Evolutionary conservation across 1,139 yeast genomes (phyloP), one percentile per base, ranked within the genome.

Genomic region (Candida labiduridarum): DNA sequence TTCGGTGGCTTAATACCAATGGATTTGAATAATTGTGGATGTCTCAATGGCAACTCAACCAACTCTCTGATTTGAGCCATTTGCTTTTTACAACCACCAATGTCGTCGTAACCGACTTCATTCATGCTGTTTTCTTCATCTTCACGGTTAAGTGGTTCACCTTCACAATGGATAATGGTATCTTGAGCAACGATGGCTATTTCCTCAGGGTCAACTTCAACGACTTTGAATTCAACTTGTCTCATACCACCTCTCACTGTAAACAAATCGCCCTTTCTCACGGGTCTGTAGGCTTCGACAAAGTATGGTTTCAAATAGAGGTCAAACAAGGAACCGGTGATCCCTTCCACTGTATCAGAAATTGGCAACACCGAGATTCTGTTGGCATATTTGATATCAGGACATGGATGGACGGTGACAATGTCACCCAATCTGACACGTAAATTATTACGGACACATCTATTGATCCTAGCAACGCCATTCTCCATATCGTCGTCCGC

Each of bases 231-330:
- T 72, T 94, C 99, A 44, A 94, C 99, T 70, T 92, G 98, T 73
- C 99, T 85, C 99, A 94, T 76, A 69, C 98, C 97, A 64, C 99
- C 99, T 68, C 99, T 84, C 33, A 91, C 98, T 41, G 95, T 85
- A 74, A 94, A 94, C 62, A 89, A 87, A 67, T 94, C 99, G 58
- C 98, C 98, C 69, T 92, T 94, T 72, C 98, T 86, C 46, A 95
- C 97, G 1, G 99, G 99, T 72, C 99, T 85, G 75, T 94, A 94
- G 51, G 99, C 98, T 74, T 94, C 99, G 50, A 94, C 97, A 68
- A 95, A 94, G 76, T 94, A 94, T 46, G 99, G 99, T 76, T 94
- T 94, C 71, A 94, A 82, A 76, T 87, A 94, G 41, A 94, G 97
- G 64, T 94, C 99, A 63, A 94, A 94, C 61, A 94, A 79, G n/a